Base-by-base conservation (phyloP, 768 basidiomycete genomes). In the Pulveroboletus ravenelii region DNA sequence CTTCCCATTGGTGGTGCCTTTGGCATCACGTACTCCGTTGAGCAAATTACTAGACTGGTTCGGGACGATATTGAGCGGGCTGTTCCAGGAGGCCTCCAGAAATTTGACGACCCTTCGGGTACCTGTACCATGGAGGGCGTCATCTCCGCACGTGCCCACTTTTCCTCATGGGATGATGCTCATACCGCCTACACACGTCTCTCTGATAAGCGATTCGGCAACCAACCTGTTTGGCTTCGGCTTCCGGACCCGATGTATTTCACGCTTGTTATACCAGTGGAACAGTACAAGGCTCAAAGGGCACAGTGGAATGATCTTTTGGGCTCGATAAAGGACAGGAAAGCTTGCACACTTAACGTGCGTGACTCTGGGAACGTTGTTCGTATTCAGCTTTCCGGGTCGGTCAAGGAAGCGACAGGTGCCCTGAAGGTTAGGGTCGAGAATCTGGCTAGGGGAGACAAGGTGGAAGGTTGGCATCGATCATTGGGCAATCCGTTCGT, bases 401-500 rank as follows among this genome's bases (percentile, higher is more conserved):
- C 76, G 13, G 76, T 77, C 44, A 78, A 78, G 63, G 75, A 77
- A 55, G 73, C 73, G 2, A 72, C 77, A 1, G 83, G 83, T 1
- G 70, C 74, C 5, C 58, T 85, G 52, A 84, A 83, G 65, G 81
- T 84, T 12, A 68, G 81, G 45, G 77, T 80, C 0, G 83, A 84
- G 61, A 74, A 69, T 45, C 60, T 84, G 35, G 75, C 73, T 3
- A 70, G 69, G 20, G 82, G 82, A 6, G 75, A 78, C 36, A 75
- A 65, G 32, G 65, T 84, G 3, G 64, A 65, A 4, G 71, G 71
- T 31, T 84, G 80, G 81, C 81, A 82, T 62, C 64, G 70, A 31
- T 70, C 71, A 0, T 71, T 82, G 50, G 58, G 54, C 2, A 70
- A 61, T 43, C 29, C 55, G 1, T 78, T 79, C 45, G 57, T 77